Conservation (phyloP, 345 rosid species). For the Iberis pinnata region DNA sequence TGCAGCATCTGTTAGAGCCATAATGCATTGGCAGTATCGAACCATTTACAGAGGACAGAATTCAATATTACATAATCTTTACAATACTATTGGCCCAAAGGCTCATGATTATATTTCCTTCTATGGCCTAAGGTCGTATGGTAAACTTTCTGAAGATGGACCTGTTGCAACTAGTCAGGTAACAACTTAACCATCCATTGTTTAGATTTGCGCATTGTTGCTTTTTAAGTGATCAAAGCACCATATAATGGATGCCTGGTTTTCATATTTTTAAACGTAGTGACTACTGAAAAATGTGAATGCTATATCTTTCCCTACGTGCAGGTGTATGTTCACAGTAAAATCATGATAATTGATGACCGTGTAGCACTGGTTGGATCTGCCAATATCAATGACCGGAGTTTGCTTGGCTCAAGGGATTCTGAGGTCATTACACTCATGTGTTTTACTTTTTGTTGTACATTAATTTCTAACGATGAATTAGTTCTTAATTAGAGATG, state of each 20-base stretch:
- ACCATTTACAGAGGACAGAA: conserved; percentile 88
- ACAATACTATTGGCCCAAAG: conserved; percentile 63
- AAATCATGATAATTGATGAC: conserved; percentile 88
- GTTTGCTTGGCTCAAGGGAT: conserved; percentile 97
- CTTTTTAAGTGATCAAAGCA: conserved; percentile 9
- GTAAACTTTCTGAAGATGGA: conserved; percentile 77
- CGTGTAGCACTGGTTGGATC: conserved; percentile 67
- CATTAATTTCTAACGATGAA: neutral
- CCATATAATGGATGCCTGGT: conserved; percentile 11
- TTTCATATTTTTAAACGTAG: conserved; percentile 4
- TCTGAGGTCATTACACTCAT: conserved; percentile 66
- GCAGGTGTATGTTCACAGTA: conserved; percentile 96
- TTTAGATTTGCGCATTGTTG: conserved; percentile 6
- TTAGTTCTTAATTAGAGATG: neutral
- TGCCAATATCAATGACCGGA: conserved; percentile 90
- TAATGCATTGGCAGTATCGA: conserved; percentile 99
- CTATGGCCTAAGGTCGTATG: conserved; percentile 85
- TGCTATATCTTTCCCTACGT: conserved; percentile 14
- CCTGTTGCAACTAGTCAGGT: conserved; percentile 94
- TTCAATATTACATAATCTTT: conserved; percentile 81
- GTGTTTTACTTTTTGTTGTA: conserved; percentile 1
- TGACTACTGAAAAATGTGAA: neutral
- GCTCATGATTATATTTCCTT: conserved; percentile 82
- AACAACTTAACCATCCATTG: conserved; percentile 17
- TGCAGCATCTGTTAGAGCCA: conserved; percentile 98